Evolutionary conservation across 208 protist genomes (phyloP).

Genomic region (Trypanosoma melophagium): DNA sequence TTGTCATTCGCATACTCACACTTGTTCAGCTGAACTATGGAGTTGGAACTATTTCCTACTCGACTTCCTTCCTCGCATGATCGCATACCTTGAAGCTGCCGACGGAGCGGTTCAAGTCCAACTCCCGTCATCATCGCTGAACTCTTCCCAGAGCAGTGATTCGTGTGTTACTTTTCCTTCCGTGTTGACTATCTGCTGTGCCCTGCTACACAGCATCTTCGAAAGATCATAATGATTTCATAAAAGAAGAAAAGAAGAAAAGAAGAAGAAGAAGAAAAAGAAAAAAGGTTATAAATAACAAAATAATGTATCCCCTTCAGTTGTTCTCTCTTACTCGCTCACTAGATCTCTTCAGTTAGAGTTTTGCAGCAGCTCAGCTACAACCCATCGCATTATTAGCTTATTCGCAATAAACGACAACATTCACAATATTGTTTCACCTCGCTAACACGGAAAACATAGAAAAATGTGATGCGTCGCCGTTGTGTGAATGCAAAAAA

Average conservation of each 20-base stretch:
- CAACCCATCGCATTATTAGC: too few relatives aligned
- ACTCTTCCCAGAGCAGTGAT: not conserved
- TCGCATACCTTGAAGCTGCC: conserved; percentile 20
- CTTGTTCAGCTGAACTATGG: too few relatives aligned
- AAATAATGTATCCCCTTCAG: not conserved
- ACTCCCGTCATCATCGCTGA: not conserved
- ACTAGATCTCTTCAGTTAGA: conserved; percentile 2
- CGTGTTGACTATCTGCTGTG: not conserved
- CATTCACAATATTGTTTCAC: too few relatives aligned
- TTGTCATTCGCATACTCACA: too few relatives aligned
- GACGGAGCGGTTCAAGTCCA: conserved; percentile 12
- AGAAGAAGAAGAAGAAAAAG: conserved; percentile 20
- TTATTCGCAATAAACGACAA: too few relatives aligned
- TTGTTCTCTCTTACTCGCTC: conserved; percentile 5
- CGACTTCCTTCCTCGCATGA: not conserved
- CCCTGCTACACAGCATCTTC: too few relatives aligned
- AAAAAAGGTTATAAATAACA: conserved; percentile 2
- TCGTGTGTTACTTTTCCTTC: not conserved
- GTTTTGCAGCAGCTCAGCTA: too few relatives aligned
- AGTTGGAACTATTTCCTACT: too few relatives aligned
- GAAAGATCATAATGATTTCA: too few relatives aligned
- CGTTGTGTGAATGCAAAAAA: too few relatives aligned
- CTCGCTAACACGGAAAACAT: too few relatives aligned
- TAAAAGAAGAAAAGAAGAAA: conserved; percentile 2
- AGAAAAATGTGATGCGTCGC: too few relatives aligned